Evolutionary conservation across 2,329 filamentous ascomycete species (phyloP).

Genomic region (Xylariaceae sp.): DNA sequence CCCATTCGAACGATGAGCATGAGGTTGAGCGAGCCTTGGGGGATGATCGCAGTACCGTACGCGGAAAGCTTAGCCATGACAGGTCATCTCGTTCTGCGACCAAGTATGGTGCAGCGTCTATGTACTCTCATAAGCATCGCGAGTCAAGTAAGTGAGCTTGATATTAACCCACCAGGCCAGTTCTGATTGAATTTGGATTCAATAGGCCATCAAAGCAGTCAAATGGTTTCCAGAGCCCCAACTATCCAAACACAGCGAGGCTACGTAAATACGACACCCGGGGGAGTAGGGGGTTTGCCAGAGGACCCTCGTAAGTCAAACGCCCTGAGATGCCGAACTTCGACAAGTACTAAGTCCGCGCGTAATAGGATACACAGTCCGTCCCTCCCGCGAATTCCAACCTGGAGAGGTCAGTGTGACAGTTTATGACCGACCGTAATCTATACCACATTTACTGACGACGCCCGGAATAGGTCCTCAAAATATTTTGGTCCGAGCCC

Average conservation of each 20-base stretch:
- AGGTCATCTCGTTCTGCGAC: slow-evolving; percentile 21
- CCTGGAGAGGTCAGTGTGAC: slow-evolving; percentile 27
- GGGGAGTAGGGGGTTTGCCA: slow-evolving; percentile 20
- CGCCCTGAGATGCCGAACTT: background rate
- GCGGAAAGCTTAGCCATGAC: slow-evolving; percentile 17
- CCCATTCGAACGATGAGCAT: slow-evolving; percentile 13
- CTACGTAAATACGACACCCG: slow-evolving; percentile 22
- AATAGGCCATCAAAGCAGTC: slow-evolving; percentile 9
- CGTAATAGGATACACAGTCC: slow-evolving; percentile 26
- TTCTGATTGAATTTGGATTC: slow-evolving; percentile 15
- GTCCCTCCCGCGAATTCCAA: slow-evolving; percentile 26
- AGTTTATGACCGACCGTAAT: background rate
- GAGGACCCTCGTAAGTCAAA: slow-evolving; percentile 22
- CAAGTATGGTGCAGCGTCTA: slow-evolving; percentile 13
- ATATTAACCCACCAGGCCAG: background rate
- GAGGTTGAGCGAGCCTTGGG: slow-evolving; percentile 24
- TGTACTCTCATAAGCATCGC: slow-evolving; percentile 23
- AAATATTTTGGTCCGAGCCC: slow-evolving; percentile 51
- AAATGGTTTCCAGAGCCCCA: slow-evolving; percentile 21
- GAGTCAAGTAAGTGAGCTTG: slow-evolving; percentile 19
- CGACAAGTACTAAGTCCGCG: slow-evolving; percentile 15
- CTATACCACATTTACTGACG: slow-evolving; percentile 2
- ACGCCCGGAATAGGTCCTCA: slow-evolving; percentile 42
- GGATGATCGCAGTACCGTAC: slow-evolving; percentile 18
- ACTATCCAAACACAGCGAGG: slow-evolving; percentile 4